Base-by-base conservation (phyloP, 768 basidiomycete species). In the Termitomyces sp. region DNA sequence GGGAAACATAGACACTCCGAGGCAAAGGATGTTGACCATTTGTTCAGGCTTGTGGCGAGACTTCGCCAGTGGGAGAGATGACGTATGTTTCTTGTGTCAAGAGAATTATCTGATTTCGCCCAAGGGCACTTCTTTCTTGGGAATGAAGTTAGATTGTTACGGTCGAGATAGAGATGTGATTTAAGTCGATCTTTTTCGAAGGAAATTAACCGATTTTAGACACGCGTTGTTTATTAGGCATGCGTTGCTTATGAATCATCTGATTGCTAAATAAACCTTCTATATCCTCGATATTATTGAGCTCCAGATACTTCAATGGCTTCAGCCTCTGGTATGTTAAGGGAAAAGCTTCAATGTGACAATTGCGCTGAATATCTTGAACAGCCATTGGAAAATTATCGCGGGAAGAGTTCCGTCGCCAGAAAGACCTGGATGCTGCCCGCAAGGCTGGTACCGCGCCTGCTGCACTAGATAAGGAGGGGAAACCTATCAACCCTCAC, bases 381-480 rank as follows among this genome's bases (percentile, higher is more conserved):
- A 41, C 37, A 83, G 80, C 80, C 62, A 75, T 84, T 33, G 91
- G 91, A 67, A 97, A 97, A 69, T 81, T 96, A 41, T 96, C 95
- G 0, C 83, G 94, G 39, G 95, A 97, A 73, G 95, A 98, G 70
- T 96, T 93, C 69, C 85, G 95, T 49, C 85, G 93, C 27, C 92
- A 96, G 73, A 97, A 97, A 73, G 96, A 98, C 71, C 86, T 98
- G 57, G 96, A 98, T 73, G 96, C 96, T 5, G 96, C 96, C 59
- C 91, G 96, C 56, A 98, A 98, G 77, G 97, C 96, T 39, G 96
- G 97, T 74, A 98, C 96, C 11, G 97, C 95, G 13, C 93, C 95
- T 22, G 93, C 96, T 27, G 95, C 94, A 33, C 79, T 97, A 34
- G 97, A 99, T 69, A 91, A 94, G 72, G 89, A 97, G 72, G 97